A percentile compares a stretch with the other conserved stretches of the same genome.
These are phyloP conservation scores for Yamadazyma friedrichii DNA, from an alignment of 1,139 yeast species.

Conservation along the genomic window DNA sequence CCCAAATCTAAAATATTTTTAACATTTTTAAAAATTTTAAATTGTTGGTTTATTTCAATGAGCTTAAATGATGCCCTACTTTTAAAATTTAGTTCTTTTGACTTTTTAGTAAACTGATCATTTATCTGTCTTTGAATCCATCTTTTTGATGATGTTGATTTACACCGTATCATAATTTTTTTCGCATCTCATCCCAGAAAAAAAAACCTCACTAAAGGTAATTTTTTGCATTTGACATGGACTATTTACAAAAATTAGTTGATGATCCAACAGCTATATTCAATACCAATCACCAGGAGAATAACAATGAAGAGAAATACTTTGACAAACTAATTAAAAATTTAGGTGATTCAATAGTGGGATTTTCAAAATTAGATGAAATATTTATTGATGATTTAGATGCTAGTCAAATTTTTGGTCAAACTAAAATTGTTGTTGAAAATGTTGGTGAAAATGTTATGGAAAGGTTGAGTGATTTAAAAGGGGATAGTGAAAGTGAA, in stretches of 20 bases:
- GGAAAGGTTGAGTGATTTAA: slow-evolving; percentile 25
- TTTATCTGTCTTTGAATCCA: slow-evolving; percentile 69
- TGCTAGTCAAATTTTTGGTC: slow-evolving; percentile 92
- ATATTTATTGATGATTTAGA: slow-evolving; percentile 84
- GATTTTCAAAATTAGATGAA: slow-evolving; percentile 75
- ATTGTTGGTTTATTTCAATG: slow-evolving; percentile 65
- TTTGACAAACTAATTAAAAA: slow-evolving; percentile 47
- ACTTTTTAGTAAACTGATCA: slow-evolving; percentile 66
- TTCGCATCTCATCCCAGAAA: slow-evolving; percentile 17
- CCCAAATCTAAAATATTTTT: slow-evolving; percentile 71
- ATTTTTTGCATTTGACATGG: slow-evolving; percentile 5
- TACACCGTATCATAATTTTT: slow-evolving; percentile 8
- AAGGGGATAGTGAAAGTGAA: slow-evolving; percentile 15
- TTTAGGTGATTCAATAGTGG: slow-evolving; percentile 61
- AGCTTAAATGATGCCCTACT: slow-evolving; percentile 93
- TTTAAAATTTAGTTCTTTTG: slow-evolving; percentile 60
- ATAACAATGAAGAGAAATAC: slow-evolving; percentile 11
- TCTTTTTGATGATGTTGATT: slow-evolving; percentile 40
- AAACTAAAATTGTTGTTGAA: slow-evolving; percentile 72
- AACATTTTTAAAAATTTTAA: slow-evolving; percentile 51
- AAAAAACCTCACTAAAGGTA: slow-evolving; percentile 1
- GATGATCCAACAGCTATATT: slow-evolving; percentile 17
- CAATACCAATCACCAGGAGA: slow-evolving; percentile 4
- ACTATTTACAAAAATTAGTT: slow-evolving; percentile 16
- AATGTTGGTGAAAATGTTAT: slow-evolving; percentile 36